A percentile compares a stretch with the other conserved stretches of the same genome.
These are phyloP conservation scores for Pulveroboletus frians DNA, from an alignment of 768 basidiomycete species.

Conservation along the genomic window DNA sequence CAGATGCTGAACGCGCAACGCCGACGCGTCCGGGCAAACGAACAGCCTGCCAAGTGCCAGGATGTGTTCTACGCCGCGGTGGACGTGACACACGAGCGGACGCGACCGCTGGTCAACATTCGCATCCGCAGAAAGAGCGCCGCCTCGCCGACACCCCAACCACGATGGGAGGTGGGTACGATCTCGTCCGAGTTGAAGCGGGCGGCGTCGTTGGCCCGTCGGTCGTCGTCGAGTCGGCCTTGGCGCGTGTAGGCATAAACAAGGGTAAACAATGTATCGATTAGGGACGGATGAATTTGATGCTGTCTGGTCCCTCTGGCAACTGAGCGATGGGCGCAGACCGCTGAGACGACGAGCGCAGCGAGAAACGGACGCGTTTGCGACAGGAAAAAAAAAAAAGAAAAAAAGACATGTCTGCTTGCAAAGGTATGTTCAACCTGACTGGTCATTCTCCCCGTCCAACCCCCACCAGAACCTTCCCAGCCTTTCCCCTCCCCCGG, in stretches of 20 bases:
- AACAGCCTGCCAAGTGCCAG: conserved; percentile 18
- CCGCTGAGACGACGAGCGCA: not conserved
- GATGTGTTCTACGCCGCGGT: conserved; percentile 27
- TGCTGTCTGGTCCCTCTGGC: conserved; percentile 9
- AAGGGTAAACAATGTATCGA: conserved; percentile 11
- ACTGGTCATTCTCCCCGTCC: not conserved
- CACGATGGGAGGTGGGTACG: conserved; percentile 11
- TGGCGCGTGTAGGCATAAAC: conserved; percentile 24
- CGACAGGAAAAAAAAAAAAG: not conserved
- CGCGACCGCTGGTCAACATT: conserved; percentile 3
- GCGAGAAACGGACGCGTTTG: not conserved
- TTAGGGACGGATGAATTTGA: not conserved
- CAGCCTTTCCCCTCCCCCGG: conserved; percentile 59
- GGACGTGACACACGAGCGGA: not conserved
- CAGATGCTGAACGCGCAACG: conserved; percentile 18
- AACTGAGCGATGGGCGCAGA: conserved; percentile 7
- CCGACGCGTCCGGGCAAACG: conserved; percentile 13
- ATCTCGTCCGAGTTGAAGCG: conserved; percentile 30
- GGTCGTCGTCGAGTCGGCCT: conserved; percentile 14
- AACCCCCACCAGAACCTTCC: conserved; percentile 32
- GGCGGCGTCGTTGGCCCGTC: conserved; percentile 24
- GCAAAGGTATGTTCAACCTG: conserved; percentile 4
- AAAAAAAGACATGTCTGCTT: not conserved
- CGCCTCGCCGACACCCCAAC: conserved; percentile 20
- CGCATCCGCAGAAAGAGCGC: conserved; percentile 14